phyloP scores from a whole-genome alignment of 2,329 filamentous ascomycete genomes.

The Pseudofabraea citricarpa region DNA sequence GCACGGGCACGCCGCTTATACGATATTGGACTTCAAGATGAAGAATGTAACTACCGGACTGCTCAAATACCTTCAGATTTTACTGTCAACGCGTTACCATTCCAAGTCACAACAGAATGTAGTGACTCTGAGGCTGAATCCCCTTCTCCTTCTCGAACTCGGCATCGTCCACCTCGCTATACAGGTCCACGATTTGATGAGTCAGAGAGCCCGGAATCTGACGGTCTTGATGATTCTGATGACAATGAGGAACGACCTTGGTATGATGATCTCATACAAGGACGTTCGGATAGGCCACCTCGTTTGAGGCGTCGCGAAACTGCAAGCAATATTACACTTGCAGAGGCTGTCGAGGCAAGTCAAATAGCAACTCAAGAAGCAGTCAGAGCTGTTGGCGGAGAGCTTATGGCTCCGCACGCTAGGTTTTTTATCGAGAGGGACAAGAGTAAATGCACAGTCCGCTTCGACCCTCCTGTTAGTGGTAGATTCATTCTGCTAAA shows the following conservation, averaged over 20 bases:
- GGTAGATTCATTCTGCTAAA: conserved; percentile 83
- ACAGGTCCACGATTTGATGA: conserved; percentile 51
- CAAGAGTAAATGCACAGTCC: conserved; percentile 81
- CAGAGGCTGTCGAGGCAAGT: conserved; percentile 24
- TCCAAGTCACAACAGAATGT: conserved; percentile 53
- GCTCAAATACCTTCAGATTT: conserved; percentile 57
- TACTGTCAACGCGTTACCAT: conserved; percentile 39
- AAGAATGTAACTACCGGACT: conserved; percentile 36
- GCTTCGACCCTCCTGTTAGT: conserved; percentile 77
- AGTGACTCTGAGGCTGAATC: conserved; percentile 53
- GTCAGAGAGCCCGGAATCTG: conserved; percentile 5
- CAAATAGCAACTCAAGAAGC: conserved; percentile 53
- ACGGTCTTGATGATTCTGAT: too few relatives aligned
- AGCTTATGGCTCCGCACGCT: conserved; percentile 67
- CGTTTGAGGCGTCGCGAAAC: conserved; percentile 20
- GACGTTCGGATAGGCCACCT: conserved; percentile 4
- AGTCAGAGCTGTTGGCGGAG: conserved; percentile 50
- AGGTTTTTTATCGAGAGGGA: conserved; percentile 78
- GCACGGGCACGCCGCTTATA: conserved; percentile 41
- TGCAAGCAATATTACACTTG: conserved; percentile 25
- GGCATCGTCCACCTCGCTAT: conserved; percentile 42
- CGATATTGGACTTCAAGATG: conserved; percentile 32
- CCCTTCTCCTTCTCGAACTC: conserved; percentile 5
- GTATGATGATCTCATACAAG: conserved; percentile 12
- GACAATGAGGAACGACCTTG: conserved; percentile 29